Evolutionary conservation across 2,329 filamentous ascomycete genomes (phyloP), one percentile per base, ranked within the genome.

Genomic region (Aspergillus sp.): DNA sequence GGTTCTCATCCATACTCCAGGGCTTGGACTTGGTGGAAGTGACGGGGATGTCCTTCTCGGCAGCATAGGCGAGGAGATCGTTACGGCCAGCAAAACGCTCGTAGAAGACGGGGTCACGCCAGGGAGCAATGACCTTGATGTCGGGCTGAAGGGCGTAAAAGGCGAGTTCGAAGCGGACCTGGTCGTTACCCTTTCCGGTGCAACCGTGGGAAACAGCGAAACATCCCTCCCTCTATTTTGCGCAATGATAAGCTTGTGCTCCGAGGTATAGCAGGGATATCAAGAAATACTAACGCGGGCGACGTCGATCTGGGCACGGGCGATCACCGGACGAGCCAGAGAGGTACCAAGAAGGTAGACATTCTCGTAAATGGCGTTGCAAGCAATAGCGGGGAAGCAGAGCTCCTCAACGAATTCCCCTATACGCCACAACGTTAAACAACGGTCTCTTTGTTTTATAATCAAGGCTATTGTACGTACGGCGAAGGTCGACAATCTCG

Each of bases 341-440:
- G 72, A 75, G 38, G 77, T 75, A 79, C 84, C 81, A 65, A 87
- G 81, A 51, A 87, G 81, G 79, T 87, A 87, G 66, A 83, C 80
- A 73, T 88, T 88, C 81, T 92, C 87, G 75, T 88, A 90, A 76
- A 88, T 85, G 64, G 86, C 87, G 67, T 89, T 76, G 73, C 73
- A 87, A 66, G 64, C 65, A 66, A 95, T 86, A 64, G 91, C 91
- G 56, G 86, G 89, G 85, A 89, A 93, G 82, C 89, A 90, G 49
- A 95, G 84, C 81, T 94, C 86, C 70, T 93, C 89, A 68, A 95
- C 86, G 72, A 95, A 93, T 78, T 92, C 89, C 48, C 59, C 59
- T 69, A 28, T 58, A 46, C 22, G 46, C 47, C 31, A 13, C 4
- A 17, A 19, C 25, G 30, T 60, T 47, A 62, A 47, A 45, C 22